These are phyloP conservation scores for Chenopodium quinoa DNA, from an alignment of 148 eudicot species.

Conservation along the genomic window DNA sequence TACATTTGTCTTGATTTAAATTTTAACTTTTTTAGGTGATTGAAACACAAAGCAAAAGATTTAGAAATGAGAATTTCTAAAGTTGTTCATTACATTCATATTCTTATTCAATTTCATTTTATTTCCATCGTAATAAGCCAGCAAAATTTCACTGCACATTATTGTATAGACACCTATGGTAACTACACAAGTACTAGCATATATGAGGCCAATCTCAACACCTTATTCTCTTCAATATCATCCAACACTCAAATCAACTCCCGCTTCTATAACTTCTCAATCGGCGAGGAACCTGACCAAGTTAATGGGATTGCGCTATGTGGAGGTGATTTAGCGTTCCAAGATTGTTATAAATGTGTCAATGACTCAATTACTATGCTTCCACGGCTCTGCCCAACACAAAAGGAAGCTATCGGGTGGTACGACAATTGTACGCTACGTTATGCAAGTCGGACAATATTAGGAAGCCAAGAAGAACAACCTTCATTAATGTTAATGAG, in stretches of 20 bases:
- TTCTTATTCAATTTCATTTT: background rate
- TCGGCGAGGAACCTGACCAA: conserved; percentile 18
- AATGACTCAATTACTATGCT: conserved; percentile 13
- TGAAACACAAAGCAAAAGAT: no score
- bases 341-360: conserved; percentile 32
- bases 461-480: conserved; percentile 2
- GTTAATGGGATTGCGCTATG: conserved; percentile 34
- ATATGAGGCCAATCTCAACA: conserved; percentile 15
- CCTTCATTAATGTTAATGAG: background rate
- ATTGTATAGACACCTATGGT: background rate
- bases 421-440: conserved; percentile 27
- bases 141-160: no score
- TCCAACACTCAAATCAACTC: background rate
- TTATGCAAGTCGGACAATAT: conserved; percentile 12
- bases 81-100: background rate
- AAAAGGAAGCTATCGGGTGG: conserved; percentile 38
- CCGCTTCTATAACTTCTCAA: conserved; percentile 12
- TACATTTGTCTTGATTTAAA: no score
- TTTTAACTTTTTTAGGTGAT: no score
- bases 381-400: conserved; percentile 26
- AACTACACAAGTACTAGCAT: background rate
- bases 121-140: background rate
- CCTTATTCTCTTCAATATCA: background rate
- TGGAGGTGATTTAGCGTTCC: conserved; percentile 26
- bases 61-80: background rate